Base-by-base conservation (phyloP, 306 rosid species). In the Abrus precatorius region DNA sequence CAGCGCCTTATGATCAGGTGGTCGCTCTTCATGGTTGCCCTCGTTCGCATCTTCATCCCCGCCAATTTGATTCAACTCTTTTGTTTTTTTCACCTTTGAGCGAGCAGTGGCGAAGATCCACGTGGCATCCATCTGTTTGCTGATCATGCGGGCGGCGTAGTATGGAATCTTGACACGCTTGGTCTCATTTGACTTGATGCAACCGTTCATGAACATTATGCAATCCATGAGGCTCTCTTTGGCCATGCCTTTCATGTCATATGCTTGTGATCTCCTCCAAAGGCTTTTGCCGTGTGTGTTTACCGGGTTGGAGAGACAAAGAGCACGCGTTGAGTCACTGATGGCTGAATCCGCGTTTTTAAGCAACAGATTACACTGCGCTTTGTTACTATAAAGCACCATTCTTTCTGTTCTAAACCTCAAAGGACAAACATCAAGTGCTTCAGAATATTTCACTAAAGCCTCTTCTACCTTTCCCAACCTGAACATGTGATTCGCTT, bases 241-340 rank as follows among this genome's bases (percentile, higher is more conserved):
- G 3, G 91, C 88, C 89, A 92, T 79, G 49, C 94, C 92, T 80
- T 88, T 90, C 90, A 90, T 88, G 84, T 92, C 94, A 80, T 92
- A 92, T 43, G 94, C 97, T 45, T 86, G 94, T 12, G 97, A 88
- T 69, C 97, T 92, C 32, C 90, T 89, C 97, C 97, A 88, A 20
- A 90, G 89, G 71, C 94, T 88, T 69, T 85, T 92, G 0, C 74
- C 41, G 44, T 92, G 91, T 7, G 89, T 61, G 79, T 92, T 92
- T 9, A 86, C 32, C 7, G 92, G 92, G 52, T 33, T 68, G 0
- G 88, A 87, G 5, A 92, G 84, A 67, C 94, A 92, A 44, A 92
- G 94, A 32, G 97, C 97, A 56, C 91, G 79, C 1, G 94, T 92
- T 1, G 97, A 77, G 77, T 92, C 91, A 48, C 92, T 86, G 32